A percentile compares a stretch with the other conserved stretches of the same genome.
phyloP scores from a whole-genome alignment of 1,284 basidiomycete genomes.

The Erythrobasidium hasegawianum region DNA sequence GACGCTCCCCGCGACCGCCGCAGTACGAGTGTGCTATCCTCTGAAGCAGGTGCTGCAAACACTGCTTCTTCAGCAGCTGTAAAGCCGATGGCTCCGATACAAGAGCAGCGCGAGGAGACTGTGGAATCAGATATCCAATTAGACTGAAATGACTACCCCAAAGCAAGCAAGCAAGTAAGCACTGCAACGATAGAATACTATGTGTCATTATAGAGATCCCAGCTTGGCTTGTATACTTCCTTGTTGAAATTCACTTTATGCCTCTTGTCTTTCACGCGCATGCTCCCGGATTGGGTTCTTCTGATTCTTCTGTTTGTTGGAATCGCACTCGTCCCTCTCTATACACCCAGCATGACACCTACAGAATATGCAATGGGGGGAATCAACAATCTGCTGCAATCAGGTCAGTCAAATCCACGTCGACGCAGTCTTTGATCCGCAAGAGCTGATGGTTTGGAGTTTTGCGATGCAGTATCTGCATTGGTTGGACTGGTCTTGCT shows the following conservation, averaged over 20 bases:
- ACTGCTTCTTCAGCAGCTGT: neutral
- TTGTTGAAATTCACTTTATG: neutral
- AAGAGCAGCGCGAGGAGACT: neutral
- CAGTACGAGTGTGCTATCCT: neutral
- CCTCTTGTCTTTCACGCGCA: neutral
- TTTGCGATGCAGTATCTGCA: conserved; percentile 11
- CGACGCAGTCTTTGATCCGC: neutral
- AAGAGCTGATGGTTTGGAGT: neutral
- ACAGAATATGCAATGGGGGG: conserved; percentile 21
- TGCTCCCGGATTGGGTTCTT: conserved; percentile 31
- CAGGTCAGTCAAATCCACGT: conserved; percentile 10
- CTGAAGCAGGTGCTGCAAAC: neutral
- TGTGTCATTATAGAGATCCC: no score
- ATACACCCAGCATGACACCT: conserved; percentile 22
- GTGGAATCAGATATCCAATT: neutral
- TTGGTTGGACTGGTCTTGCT: conserved; percentile 24
- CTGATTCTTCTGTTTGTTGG: conserved; percentile 31
- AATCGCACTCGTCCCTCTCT: conserved; percentile 23
- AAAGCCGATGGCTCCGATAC: neutral
- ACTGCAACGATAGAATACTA: no score
- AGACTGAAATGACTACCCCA: no score
- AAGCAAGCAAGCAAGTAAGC: no score
- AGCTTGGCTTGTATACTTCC: neutral
- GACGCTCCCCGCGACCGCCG: conserved; percentile 1
- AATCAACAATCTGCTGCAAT: conserved; percentile 11